Conservation (phyloP, 345 rosid genomes). For the Ailanthus altissimus region DNA sequence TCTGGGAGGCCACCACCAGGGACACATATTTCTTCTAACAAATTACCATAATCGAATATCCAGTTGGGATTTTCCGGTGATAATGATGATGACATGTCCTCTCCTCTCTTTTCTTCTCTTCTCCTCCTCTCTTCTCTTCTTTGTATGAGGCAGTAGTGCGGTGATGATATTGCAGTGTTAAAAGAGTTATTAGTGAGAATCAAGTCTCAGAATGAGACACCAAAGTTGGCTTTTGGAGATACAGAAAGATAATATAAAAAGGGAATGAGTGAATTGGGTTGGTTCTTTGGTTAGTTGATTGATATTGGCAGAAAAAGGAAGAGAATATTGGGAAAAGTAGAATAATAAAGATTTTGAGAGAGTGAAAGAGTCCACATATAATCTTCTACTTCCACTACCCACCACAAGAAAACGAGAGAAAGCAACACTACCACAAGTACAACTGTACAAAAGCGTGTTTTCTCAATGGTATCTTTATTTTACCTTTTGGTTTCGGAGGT, state of each 20-base stretch:
- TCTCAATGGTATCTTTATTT: not conserved
- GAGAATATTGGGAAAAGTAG: conserved; percentile 16
- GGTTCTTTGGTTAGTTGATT: not conserved
- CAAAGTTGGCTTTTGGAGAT: not conserved
- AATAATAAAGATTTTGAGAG: conserved; percentile 13
- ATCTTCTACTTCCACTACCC: conserved; percentile 16
- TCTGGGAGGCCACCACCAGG: conserved; percentile 43
- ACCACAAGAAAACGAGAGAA: conserved; percentile 20
- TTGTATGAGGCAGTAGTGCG: not conserved
- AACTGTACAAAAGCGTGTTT: no score
- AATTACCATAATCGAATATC: conserved; percentile 41
- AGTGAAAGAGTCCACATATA: conserved; percentile 6
- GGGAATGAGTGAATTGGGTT: conserved; percentile 23
- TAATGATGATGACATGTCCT: conserved; percentile 26
- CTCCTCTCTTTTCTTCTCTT: not conserved
- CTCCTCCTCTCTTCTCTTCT: no score
- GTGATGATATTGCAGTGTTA: not conserved
- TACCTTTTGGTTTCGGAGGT: not conserved
- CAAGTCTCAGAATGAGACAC: no score
- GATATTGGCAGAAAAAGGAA: not conserved
- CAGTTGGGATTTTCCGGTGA: conserved; percentile 40
- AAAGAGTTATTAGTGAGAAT: not conserved
- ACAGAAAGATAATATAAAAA: not conserved
- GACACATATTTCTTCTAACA: conserved; percentile 42
- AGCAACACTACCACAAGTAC: not conserved